Conservation (phyloP, 495 filamentous ascomycete genomes). For the Bacidia rubella region DNA sequence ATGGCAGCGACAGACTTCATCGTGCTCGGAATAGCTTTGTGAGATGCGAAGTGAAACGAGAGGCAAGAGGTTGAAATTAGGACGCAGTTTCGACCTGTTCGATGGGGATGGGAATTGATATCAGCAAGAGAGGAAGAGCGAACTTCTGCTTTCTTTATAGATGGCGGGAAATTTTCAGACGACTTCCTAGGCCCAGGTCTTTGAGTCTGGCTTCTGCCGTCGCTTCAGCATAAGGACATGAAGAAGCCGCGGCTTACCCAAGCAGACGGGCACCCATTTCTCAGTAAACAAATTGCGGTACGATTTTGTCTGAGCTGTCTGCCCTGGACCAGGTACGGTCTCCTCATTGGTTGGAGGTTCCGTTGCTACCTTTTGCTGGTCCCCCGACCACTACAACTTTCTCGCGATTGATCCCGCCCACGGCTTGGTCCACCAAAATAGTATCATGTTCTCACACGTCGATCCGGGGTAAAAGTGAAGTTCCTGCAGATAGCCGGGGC, state of each 20-base stretch:
- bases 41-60: conserved; percentile 7
- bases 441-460: not conserved
- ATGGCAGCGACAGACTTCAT: conserved; percentile 11
- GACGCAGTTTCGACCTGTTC: not conserved
- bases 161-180: too few species aligned
- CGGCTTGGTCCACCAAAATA: not conserved
- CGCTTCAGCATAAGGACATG: not conserved
- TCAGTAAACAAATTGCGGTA: not conserved
- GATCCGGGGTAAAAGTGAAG: not conserved
- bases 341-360: too few species aligned
- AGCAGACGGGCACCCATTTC: not conserved
- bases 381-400: not conserved
- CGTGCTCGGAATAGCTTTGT: not conserved
- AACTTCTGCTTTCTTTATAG: not conserved
- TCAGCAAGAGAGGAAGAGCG: not conserved
- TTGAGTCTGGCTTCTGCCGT: too few species aligned
- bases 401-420: not conserved
- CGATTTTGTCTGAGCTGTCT: too few species aligned
- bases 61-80: not conserved
- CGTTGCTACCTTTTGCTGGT: not conserved
- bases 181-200: too few species aligned
- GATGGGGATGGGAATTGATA: not conserved
- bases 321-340: too few species aligned
- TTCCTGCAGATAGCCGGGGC: not conserved
- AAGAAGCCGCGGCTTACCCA: not conserved